Evolutionary conservation across 306 rosid species (phyloP).

Genomic region (Dicorynia guianensis): DNA sequence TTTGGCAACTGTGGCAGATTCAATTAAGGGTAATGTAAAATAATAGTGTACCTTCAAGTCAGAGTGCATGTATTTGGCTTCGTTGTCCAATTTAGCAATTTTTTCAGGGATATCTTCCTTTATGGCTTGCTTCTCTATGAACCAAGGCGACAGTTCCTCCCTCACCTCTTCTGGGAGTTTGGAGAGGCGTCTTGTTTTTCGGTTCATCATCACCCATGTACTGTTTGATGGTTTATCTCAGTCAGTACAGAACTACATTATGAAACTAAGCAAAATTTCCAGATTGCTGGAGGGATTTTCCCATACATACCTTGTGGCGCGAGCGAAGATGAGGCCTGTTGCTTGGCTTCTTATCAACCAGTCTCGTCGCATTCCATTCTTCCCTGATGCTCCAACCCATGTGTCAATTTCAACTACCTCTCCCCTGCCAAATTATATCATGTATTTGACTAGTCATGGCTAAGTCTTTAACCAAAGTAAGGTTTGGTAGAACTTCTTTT

Average conservation of each 20-base stretch:
- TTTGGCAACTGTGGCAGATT: conserved; percentile 30
- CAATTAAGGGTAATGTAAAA: conserved; percentile 12
- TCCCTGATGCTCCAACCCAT: conserved; percentile 98
- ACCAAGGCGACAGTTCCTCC: conserved; percentile 87
- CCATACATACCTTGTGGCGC: conserved; percentile 72
- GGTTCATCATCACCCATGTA: conserved; percentile 99
- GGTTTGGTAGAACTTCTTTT: not conserved
- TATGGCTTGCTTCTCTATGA: conserved; percentile 78
- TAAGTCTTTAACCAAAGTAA: not conserved
- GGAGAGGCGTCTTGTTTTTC: conserved; percentile 86
- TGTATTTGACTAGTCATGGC: conserved; percentile 30
- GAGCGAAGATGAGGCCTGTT: conserved; percentile 72
- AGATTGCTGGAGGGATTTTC: conserved; percentile 2
- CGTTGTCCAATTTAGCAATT: conserved; percentile 72
- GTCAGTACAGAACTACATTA: conserved; percentile 30
- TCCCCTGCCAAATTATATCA: conserved; percentile 66
- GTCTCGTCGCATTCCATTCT: conserved; percentile 91
- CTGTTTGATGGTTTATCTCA: conserved; percentile 55
- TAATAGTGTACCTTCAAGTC: conserved; percentile 62
- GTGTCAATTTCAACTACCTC: conserved; percentile 91
- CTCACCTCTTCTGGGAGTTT: conserved; percentile 93
- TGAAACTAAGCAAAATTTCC: not conserved
- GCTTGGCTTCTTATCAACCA: conserved; percentile 89
- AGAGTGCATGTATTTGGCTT: conserved; percentile 70
- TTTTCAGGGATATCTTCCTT: conserved; percentile 69